These are phyloP conservation scores for Pichia pseudocactophila DNA, from an alignment of 805 yeast genomes.

Conservation along the genomic window DNA sequence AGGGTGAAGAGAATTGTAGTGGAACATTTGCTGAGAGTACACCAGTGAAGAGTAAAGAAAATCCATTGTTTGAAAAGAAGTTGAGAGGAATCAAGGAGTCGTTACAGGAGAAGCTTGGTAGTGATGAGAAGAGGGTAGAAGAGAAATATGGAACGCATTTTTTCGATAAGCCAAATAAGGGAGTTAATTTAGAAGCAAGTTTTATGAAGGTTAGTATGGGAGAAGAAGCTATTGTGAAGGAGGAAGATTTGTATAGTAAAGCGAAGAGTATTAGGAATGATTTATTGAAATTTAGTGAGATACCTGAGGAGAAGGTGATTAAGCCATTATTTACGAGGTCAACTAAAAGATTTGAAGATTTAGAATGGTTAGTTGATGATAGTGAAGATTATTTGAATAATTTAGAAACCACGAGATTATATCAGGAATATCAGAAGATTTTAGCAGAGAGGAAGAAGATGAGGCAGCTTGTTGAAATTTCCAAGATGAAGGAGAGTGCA, in stretches of 20 bases:
- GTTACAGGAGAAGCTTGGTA: background rate
- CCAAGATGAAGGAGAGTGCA: constrained; percentile 27
- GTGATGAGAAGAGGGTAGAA: background rate
- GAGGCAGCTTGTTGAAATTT: constrained; percentile 28
- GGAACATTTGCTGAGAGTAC: constrained; percentile 6
- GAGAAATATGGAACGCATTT: constrained; percentile 22
- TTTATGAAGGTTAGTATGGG: constrained; percentile 14
- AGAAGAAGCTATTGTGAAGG: constrained; percentile 1
- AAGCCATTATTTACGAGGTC: constrained; percentile 16
- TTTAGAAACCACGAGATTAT: constrained; percentile 24
- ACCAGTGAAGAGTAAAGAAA: constrained; percentile 1
- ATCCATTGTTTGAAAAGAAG: constrained; percentile 5
- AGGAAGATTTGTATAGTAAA: constrained; percentile 1
- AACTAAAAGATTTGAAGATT: constrained; percentile 21
- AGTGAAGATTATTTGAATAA: constrained; percentile 24
- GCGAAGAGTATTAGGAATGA: constrained; percentile 1
- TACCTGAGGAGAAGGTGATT: background rate
- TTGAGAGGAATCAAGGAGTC: background rate
- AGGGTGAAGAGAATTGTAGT: background rate
- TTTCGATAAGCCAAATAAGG: constrained; percentile 8
- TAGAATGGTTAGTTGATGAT: constrained; percentile 26
- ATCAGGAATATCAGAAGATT: constrained; percentile 35
- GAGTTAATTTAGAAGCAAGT: constrained; percentile 12
- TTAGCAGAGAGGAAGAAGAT: constrained; percentile 34
- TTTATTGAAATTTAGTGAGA: background rate